Base-by-base conservation (phyloP, 352 stramenopile genomes). In the Phytophthora quininea region DNA sequence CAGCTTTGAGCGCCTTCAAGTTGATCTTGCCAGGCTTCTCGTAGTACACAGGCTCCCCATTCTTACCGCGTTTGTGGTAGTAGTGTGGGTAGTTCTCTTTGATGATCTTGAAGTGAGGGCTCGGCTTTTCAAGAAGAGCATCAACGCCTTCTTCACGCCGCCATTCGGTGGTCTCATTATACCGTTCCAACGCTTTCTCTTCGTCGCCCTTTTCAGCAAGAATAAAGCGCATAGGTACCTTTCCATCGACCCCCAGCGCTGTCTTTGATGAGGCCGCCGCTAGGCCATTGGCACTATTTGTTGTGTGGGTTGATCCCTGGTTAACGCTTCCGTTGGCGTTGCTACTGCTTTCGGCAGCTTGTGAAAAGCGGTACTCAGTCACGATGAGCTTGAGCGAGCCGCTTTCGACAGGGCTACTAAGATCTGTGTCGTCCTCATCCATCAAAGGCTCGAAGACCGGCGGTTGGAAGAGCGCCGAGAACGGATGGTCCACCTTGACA, bases 1-100 rank as follows among this genome's bases (percentile, higher is more conserved):
- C 89, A 32, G 67, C 76, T 62, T 92, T 93, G 32, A 97, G 76
- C 19, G 86, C 86, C 66, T 95, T 92, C 37, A 97, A 53, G 48
- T 96, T 86, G 73, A 96, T 97, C 54, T 91, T 91, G 51, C 88
- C 86, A 1, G 85, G 84, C 54, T 94, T 92, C 62, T 95, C 87
- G 50, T 95, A 95, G 78, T 96, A 96, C 65, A 95, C 87, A 9
- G 88, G 87, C 64, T 95, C 87, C 35, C 71, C 74, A 15, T 93
- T 72, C 40, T 90, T 89, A 49, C 87, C 87, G 38, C 85, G 82
- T 65, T 95, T 95, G 79, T 95, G 85, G 74, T 95, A 96, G 66
- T 90, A 97, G 53, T 97, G 89, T 43, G 91, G 89, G 73, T 97
- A 97, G 72, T 97, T 96, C 27, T 88, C 71, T 69, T 97, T 97